Evolutionary conservation across 2,329 filamentous ascomycete species (phyloP), one percentile per base, ranked within the genome.

Genomic region (Uncinocarpus reesii): DNA sequence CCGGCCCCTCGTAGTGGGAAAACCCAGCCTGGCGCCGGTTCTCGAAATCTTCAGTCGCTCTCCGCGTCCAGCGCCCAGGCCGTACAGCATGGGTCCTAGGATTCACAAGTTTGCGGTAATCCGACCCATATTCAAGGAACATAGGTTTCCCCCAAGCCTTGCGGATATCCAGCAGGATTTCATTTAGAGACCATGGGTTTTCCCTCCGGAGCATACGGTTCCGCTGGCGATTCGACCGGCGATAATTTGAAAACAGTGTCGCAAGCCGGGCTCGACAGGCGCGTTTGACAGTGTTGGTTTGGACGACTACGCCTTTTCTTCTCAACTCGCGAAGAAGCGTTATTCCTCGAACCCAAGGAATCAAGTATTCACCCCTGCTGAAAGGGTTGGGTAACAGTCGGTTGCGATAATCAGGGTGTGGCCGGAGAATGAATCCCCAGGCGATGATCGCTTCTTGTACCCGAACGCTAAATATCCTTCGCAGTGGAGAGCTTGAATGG

Each of bases 381-480:
- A 58, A 52, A 2, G 53, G 41, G 37, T 57, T 56, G 18, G 20
- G 34, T 55, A 56, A n/a, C 38, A 51, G 16, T 37, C 53, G 51
- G 3, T 34, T 50, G n/a, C 53, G 49, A 8, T 43, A 51, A 6
- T 60, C 51, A 13, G 52, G 43, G 13, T 57, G 56, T 24, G 65
- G 56, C 11, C 58, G 57, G 34, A 58, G 53, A 36, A 51, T 64
- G 56, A 77, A 76, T 1, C 72, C 71, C 72, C 73, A 76, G 38
- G 65, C 60, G 10, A 77, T 63, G 32, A 77, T 66, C 8, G 69
- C 69, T 41, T 63, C 62, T 58, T 75, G 73, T 50, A 73, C 62
- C 3, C 59, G 52, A 1, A 56, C 54, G 16, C 58, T 60, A 52
- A 77, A 76, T 11, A 76, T 63, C 2, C 58, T 58, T 13, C 58